Evolutionary conservation across 106 monocot genomes (phyloP).

Genomic region (Allium sativum): DNA sequence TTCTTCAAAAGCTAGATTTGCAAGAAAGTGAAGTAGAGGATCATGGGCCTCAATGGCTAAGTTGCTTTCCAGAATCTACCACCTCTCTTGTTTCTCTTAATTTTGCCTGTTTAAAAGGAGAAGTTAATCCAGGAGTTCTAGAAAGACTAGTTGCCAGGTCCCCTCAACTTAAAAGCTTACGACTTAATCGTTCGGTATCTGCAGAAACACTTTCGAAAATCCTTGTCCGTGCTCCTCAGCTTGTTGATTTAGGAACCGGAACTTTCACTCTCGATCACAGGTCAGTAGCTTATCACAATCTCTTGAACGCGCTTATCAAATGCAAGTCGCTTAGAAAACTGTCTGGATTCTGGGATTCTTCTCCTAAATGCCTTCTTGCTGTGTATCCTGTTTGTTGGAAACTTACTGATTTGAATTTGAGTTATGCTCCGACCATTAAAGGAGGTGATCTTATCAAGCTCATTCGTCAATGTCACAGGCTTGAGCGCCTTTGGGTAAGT

Average conservation of each 20-base stretch:
- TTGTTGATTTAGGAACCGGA: slow-evolving; percentile 54
- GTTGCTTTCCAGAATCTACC: slow-evolving; percentile 47
- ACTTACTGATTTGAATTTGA: slow-evolving; percentile 62
- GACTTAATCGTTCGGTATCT: slow-evolving; percentile 30
- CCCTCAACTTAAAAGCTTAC: slow-evolving; percentile 30
- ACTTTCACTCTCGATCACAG: slow-evolving; percentile 23
- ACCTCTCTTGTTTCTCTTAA: slow-evolving; percentile 45
- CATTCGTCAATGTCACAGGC: slow-evolving; percentile 34
- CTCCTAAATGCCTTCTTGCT: slow-evolving; percentile 34
- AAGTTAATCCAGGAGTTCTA: slow-evolving; percentile 33
- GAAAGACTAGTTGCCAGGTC: slow-evolving; percentile 50
- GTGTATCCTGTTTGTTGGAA: slow-evolving; percentile 39
- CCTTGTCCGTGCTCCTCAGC: slow-evolving; percentile 34
- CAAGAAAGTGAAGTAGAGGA: slow-evolving; percentile 58
- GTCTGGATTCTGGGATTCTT: slow-evolving; percentile 58
- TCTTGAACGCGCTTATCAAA: slow-evolving; percentile 31
- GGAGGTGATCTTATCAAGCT: slow-evolving; percentile 41
- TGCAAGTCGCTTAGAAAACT: slow-evolving; percentile 43
- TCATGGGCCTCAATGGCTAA: slow-evolving; percentile 43
- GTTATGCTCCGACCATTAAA: slow-evolving; percentile 41
- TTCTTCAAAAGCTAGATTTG: slow-evolving; percentile 47
- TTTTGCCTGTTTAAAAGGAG: slow-evolving; percentile 43
- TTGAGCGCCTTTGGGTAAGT: slow-evolving; percentile 61
- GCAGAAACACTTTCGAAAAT: slow-evolving; percentile 32
- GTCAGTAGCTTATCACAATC: slow-evolving; percentile 26